Conservation (phyloP, 352 stramenopile genomes). For the Phytophthora sp. region DNA sequence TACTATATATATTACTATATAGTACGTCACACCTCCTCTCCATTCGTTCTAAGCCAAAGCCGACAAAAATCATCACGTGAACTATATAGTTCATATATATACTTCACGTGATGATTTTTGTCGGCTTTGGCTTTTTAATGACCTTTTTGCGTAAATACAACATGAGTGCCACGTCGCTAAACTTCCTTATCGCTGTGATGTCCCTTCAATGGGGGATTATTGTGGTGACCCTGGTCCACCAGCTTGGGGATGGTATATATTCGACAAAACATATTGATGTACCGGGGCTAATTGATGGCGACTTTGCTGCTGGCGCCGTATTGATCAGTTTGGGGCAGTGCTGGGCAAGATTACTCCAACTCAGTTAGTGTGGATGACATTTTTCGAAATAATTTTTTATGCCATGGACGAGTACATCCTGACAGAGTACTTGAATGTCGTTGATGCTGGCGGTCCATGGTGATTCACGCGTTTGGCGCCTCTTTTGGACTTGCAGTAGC, state of each 20-base stretch:
- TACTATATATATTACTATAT: no score
- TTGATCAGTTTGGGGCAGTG: slow-evolving; percentile 81
- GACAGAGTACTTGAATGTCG: slow-evolving; percentile 51
- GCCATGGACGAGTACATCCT: slow-evolving; percentile 76
- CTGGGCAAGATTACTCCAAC: slow-evolving; percentile 72
- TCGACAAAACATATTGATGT: slow-evolving; percentile 52
- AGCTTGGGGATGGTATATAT: slow-evolving; percentile 45
- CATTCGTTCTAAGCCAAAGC: slow-evolving; percentile 89
- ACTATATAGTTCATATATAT: no score
- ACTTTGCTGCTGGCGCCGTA: slow-evolving; percentile 74
- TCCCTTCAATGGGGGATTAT: slow-evolving; percentile 73
- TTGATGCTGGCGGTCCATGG: slow-evolving; percentile 86
- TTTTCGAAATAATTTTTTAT: slow-evolving; percentile 75
- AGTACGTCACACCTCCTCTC: no score
- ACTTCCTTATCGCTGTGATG: slow-evolving; percentile 70
- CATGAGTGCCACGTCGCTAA: slow-evolving; percentile 71
- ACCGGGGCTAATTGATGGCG: slow-evolving; percentile 62
- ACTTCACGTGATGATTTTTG: slow-evolving; percentile 84
- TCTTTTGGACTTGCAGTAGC: slow-evolving; percentile 76
- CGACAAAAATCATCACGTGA: no score
- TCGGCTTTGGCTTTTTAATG: slow-evolving; percentile 89
- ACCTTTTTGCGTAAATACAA: slow-evolving; percentile 84
- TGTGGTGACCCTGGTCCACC: slow-evolving; percentile 56
- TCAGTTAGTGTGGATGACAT: slow-evolving; percentile 74
- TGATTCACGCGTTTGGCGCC: slow-evolving; percentile 82